These are phyloP conservation scores for Beauveria pseudobassiana DNA, from an alignment of 2,329 filamentous ascomycete species.

Conservation along the genomic window DNA sequence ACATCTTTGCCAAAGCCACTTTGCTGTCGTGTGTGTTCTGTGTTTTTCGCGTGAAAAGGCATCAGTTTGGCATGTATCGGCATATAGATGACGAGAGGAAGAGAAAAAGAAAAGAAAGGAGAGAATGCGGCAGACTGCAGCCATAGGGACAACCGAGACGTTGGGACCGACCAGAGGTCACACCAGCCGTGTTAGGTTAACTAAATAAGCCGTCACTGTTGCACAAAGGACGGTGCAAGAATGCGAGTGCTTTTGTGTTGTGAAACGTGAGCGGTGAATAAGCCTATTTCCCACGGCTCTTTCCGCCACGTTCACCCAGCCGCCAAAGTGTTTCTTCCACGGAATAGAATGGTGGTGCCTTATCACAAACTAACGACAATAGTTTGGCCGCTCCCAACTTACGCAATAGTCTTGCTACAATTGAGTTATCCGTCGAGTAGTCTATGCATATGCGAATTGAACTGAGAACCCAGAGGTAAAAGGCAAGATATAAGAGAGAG, in stretches of 20 bases:
- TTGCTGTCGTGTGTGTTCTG: background rate
- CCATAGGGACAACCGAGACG: background rate
- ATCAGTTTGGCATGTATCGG: background rate
- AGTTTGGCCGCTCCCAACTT: too few species aligned
- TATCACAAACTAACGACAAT: too few species aligned
- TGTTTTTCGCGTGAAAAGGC: background rate
- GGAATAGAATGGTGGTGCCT: too few species aligned
- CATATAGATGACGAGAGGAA: background rate
- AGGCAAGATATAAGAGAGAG: too few species aligned
- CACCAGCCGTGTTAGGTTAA: background rate
- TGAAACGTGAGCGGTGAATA: background rate
- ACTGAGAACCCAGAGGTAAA: too few species aligned
- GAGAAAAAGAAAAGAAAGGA: too few species aligned
- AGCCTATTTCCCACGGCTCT: background rate
- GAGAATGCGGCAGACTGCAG: background rate
- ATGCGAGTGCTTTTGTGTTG: background rate
- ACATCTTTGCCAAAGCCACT: background rate
- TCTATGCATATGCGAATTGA: too few species aligned
- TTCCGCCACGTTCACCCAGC: too few species aligned
- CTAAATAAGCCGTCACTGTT: background rate
- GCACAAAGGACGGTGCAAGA: background rate
- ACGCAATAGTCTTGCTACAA: too few species aligned
- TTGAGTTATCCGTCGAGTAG: too few species aligned
- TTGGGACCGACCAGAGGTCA: background rate
- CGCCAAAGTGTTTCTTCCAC: too few species aligned